A percentile compares a stretch with the other conserved stretches of the same genome.
Conservation (phyloP, 495 filamentous ascomycete species). For the Neurospora discreta region DNA sequence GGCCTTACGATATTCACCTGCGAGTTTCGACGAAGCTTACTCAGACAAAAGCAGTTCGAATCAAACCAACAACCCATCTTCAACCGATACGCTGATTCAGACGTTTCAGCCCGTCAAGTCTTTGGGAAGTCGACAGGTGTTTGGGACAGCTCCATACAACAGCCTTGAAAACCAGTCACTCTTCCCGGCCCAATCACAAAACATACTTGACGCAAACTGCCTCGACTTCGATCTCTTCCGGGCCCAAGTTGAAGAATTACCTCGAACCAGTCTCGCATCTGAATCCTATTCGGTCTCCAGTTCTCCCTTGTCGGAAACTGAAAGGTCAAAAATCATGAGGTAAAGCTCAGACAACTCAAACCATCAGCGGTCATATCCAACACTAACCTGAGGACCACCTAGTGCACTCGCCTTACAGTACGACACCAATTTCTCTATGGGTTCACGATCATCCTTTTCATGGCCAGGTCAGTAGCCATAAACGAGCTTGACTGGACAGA, state of each 20-base stretch:
- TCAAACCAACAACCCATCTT: constrained; percentile 24
- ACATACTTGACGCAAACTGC: constrained; percentile 22
- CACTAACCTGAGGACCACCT: constrained; percentile 2
- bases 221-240: constrained; percentile 10
- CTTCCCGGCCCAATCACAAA: constrained; percentile 18
- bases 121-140: constrained; percentile 9
- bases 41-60: constrained; percentile 35
- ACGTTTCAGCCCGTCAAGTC: constrained; percentile 22
- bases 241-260: background rate
- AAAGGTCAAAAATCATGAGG: constrained; percentile 30
- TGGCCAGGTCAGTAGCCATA: constrained; percentile 27
- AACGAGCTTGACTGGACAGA: background rate
- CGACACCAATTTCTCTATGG: constrained; percentile 35
- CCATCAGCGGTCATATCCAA: background rate
- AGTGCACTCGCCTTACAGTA: constrained; percentile 37
- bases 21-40: constrained; percentile 29
- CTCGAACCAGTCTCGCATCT: background rate
- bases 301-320: background rate
- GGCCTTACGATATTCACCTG: constrained; percentile 21
- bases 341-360: constrained; percentile 7
- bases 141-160: constrained; percentile 17
- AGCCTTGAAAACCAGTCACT: constrained; percentile 11
- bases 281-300: background rate
- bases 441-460: constrained; percentile 29
- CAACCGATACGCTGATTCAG: constrained; percentile 25